These are phyloP conservation scores for Malassezia globosa DNA, from an alignment of 1,284 basidiomycete genomes.

Conservation along the genomic window DNA sequence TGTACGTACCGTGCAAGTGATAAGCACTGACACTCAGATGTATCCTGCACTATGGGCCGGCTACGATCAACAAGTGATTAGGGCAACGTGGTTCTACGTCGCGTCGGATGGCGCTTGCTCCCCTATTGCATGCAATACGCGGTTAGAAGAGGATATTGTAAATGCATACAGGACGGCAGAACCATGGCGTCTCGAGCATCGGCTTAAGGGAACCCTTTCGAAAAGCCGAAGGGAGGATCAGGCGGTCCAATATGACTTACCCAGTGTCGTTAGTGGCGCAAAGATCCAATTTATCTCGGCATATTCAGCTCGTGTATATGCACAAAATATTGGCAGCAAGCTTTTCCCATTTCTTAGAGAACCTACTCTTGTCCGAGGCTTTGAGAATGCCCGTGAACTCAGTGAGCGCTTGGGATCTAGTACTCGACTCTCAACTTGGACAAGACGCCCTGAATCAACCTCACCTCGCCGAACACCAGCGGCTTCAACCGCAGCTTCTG, in stretches of 20 bases:
- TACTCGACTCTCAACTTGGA: constrained; percentile 2
- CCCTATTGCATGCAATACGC: constrained; percentile 37
- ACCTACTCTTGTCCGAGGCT: constrained; percentile 34
- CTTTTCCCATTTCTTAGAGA: constrained; percentile 36
- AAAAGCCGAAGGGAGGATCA: constrained; percentile 20
- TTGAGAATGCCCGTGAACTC: constrained; percentile 23
- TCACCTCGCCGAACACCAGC: neutral
- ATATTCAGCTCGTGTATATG: constrained; percentile 46
- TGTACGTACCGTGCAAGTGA: neutral
- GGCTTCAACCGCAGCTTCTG: neutral
- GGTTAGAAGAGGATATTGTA: constrained; percentile 45
- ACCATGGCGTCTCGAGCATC: constrained; percentile 35
- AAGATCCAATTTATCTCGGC: constrained; percentile 37
- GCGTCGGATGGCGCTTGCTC: constrained; percentile 27
- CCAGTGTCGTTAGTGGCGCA: constrained; percentile 36
- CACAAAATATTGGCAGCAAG: constrained; percentile 25
- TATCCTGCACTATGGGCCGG: constrained; percentile 49
- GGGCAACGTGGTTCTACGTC: constrained; percentile 48
- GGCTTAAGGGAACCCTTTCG: constrained; percentile 9
- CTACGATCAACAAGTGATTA: constrained; percentile 39
- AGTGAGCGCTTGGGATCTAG: constrained; percentile 6
- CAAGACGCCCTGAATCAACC: neutral
- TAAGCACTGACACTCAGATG: constrained; percentile 17
- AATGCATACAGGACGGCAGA: constrained; percentile 42
- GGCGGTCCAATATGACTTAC: constrained; percentile 22